These are phyloP conservation scores for Fusarium duplospermum DNA, from an alignment of 2,329 filamentous ascomycete species.

Conservation along the genomic window DNA sequence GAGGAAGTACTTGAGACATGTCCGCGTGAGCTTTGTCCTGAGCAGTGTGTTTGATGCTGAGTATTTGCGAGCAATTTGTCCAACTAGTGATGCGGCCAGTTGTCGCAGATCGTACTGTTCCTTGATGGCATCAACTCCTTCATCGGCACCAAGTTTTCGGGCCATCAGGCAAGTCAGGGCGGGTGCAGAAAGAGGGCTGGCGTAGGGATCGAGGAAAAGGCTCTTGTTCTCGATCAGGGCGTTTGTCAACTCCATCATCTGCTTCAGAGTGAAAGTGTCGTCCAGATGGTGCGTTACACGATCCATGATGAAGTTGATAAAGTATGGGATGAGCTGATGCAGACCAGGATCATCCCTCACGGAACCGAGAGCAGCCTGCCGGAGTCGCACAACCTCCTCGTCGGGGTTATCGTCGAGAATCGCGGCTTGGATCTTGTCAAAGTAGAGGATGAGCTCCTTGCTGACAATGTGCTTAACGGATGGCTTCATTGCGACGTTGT, in stretches of 20 bases:
- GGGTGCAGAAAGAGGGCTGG: constrained; percentile 78
- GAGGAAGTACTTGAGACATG: constrained; percentile 91
- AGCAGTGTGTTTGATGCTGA: constrained; percentile 83
- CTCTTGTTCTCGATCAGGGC: constrained; percentile 86
- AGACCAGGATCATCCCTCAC: constrained; percentile 90
- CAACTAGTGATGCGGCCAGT: constrained; percentile 84
- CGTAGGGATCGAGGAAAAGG: constrained; percentile 76
- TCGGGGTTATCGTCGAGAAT: constrained; percentile 90
- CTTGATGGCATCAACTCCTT: constrained; percentile 62
- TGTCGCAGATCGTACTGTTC: constrained; percentile 86
- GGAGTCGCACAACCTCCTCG: constrained; percentile 76
- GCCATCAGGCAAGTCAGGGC: constrained; percentile 89
- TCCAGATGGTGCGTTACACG: constrained; percentile 95
- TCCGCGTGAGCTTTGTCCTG: constrained; percentile 89
- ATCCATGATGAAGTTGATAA: constrained; percentile 94
- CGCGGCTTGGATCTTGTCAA: constrained; percentile 92
- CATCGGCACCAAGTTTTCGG: constrained; percentile 76
- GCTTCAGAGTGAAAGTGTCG: constrained; percentile 86
- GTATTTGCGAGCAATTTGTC: constrained; percentile 83
- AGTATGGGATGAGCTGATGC: constrained; percentile 96
- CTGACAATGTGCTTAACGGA: constrained; percentile 96
- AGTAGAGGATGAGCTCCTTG: constrained; percentile 96
- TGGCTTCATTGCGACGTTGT: constrained; percentile 86
- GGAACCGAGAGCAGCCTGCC: constrained; percentile 86
- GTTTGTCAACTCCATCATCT: constrained; percentile 91